Conservation (phyloP, 805 yeast genomes). For the Sungouiozyma ichnusensis region DNA sequence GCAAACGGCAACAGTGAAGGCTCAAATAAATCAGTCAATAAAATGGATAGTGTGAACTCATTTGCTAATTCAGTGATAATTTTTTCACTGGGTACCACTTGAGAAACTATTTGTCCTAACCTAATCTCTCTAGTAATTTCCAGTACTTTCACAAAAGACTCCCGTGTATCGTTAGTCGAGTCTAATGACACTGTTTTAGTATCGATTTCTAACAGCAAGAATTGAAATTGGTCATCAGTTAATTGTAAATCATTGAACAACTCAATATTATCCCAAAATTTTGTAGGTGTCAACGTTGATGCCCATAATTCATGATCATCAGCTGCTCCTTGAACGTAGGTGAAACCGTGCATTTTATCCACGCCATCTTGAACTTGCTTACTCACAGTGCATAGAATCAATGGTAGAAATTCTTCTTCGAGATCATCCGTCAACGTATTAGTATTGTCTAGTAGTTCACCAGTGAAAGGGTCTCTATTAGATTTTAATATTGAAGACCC, state of each 20-base stretch:
- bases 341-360: slow-evolving; percentile 35
- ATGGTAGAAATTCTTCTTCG: slow-evolving; percentile 31
- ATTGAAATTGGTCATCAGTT: slow-evolving; percentile 26
- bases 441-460: slow-evolving; percentile 21
- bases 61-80: slow-evolving; percentile 6
- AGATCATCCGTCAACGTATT: slow-evolving; percentile 29
- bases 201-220: slow-evolving; percentile 5
- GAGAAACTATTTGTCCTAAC: slow-evolving; percentile 14
- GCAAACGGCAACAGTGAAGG: too few relatives aligned
- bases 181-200: neutral
- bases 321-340: slow-evolving; percentile 86
- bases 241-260: slow-evolving; percentile 19
- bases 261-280: slow-evolving; percentile 45
- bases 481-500: slow-evolving; percentile 26
- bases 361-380: slow-evolving; percentile 50
- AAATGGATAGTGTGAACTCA: too few relatives aligned
- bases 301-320: slow-evolving; percentile 92
- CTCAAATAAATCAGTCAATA: too few relatives aligned
- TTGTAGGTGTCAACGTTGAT: slow-evolving; percentile 38
- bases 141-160: slow-evolving; percentile 11
- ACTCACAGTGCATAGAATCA: slow-evolving; percentile 53
- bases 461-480: slow-evolving; percentile 22
- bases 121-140: slow-evolving; percentile 13
- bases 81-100: slow-evolving; percentile 5
- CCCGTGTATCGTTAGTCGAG: neutral